Evolutionary conservation across 768 basidiomycete species (phyloP), one percentile per base, ranked within the genome.

Genomic region (Leccinum subgranulosum): DNA sequence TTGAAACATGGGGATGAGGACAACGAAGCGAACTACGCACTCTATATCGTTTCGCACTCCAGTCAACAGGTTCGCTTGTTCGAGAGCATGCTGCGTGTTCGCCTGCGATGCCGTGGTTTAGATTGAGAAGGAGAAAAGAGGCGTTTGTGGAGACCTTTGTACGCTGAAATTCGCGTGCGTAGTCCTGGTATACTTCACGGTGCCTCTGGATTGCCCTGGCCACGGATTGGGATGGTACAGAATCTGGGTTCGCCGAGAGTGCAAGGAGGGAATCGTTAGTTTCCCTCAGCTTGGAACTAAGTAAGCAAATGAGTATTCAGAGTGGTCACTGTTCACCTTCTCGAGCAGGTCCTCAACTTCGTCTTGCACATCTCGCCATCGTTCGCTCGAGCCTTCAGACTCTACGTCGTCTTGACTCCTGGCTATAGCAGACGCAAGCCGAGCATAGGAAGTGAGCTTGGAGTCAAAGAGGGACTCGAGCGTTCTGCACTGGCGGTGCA

Each of bases 41-140:
- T 94, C 93, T 62, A 98, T 98, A 65, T 99, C 97, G 64, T 95
- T 94, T 61, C 95, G 82, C 4, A 98, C 95, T 8, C 92, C 93
- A 47, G 83, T 86, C 21, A 99, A 80, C 15, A 99, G 76, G 69
- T 92, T 96, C 1, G 87, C 90, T 68, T 93, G 85, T 65, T 95
- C 89, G 47, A 95, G 73, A 0, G 93, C 92, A 55, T 85, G 79
- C 64, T 92, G 83, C 21, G 94, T 85, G 69, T 92, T 95, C 21
- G 81, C 76, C 94, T 89, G 63, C 6, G 28, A 51, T 15, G n/a
- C n/a, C 36, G 31, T 19, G 8, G n/a, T 28, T 64, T 6, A 64
- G 47, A 36, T 39, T 6, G 7, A 11, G 28, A 28, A 33, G 46
- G 52, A 48, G 39, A 10, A 4, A n/a, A 4, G 3, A 9, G 25